Conservation (phyloP, 2,329 filamentous ascomycete genomes). For the Colletotrichum sp. region DNA sequence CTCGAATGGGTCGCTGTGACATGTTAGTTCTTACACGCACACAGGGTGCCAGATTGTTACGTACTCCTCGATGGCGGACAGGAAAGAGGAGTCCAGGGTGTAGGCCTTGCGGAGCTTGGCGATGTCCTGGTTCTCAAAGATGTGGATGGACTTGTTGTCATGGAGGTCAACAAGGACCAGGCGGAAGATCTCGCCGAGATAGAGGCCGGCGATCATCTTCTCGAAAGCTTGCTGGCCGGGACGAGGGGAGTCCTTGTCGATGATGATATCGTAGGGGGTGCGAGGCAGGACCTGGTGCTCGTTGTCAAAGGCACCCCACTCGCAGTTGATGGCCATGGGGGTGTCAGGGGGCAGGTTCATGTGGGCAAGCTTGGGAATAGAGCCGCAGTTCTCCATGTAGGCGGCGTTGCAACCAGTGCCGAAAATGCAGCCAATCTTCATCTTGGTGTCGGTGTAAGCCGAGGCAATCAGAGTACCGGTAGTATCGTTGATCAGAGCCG, state of each 20-base stretch:
- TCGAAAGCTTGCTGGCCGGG: constrained; percentile 96
- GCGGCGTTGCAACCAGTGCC: constrained; percentile 98
- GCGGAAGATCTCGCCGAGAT: constrained; percentile 94
- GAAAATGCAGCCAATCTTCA: constrained; percentile 98
- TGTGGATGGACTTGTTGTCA: constrained; percentile 73
- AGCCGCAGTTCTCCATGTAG: constrained; percentile 93
- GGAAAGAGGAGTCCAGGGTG: constrained; percentile 89
- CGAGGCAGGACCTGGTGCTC: constrained; percentile 86
- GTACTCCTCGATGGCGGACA: constrained; percentile 89
- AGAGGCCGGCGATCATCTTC: constrained; percentile 97
- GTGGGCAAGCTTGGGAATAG: constrained; percentile 91
- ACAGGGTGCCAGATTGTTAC: constrained; percentile 30
- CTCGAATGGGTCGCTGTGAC: constrained; percentile 82
- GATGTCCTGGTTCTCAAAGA: constrained; percentile 87
- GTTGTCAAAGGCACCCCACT: constrained; percentile 97
- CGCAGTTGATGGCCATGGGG: constrained; percentile 96
- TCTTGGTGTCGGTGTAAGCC: constrained; percentile 90
- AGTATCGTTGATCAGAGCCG: constrained; percentile 95
- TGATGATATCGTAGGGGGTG: constrained; percentile 83
- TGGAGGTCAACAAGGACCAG: constrained; percentile 85
- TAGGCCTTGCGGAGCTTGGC: constrained; percentile 84
- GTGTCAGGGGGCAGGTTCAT: constrained; percentile 85
- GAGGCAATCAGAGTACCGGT: constrained; percentile 97
- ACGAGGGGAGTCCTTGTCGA: constrained; percentile 90
- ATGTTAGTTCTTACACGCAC: constrained; percentile 17